A percentile compares a stretch with the other conserved stretches of the same genome.
Evolutionary conservation across 768 basidiomycete species (phyloP).

Genomic region (Cantharellus cinnabarinus): DNA sequence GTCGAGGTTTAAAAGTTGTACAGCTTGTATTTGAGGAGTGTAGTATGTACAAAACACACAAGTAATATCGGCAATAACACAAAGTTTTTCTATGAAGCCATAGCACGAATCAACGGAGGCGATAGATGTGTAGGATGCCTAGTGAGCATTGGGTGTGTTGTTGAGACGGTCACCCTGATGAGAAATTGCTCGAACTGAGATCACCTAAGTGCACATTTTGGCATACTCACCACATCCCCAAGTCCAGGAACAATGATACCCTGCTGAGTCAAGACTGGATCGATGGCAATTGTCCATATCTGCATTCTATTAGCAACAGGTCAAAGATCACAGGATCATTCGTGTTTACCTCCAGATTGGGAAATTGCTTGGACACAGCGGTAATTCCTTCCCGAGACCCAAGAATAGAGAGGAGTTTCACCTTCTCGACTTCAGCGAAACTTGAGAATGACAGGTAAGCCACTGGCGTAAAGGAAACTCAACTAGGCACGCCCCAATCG

Average conservation of each 20-base stretch:
- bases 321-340: not conserved
- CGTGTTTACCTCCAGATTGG: constrained; percentile 50
- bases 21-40: no score
- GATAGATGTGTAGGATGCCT: no score
- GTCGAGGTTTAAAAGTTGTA: no score
- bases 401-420: constrained; percentile 69
- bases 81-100: no score
- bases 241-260: constrained; percentile 81
- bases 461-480: constrained; percentile 9
- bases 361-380: constrained; percentile 43
- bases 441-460: not conserved
- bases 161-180: no score
- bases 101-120: no score
- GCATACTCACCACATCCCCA: constrained; percentile 58
- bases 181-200: no score
- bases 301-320: constrained; percentile 14
- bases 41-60: no score
- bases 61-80: no score
- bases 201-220: no score
- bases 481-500: constrained; percentile 65
- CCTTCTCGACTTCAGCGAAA: constrained; percentile 29
- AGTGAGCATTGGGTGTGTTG: no score
- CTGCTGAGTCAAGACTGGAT: constrained; percentile 43
- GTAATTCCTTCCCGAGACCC: constrained; percentile 56
- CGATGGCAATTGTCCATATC: constrained; percentile 79